Percentiles rank a stretch among this genome's conserved stretches.
These are phyloP conservation scores for Cryptosporidium felis DNA, from an alignment of 169 alveolate genomes.

Conservation along the genomic window DNA sequence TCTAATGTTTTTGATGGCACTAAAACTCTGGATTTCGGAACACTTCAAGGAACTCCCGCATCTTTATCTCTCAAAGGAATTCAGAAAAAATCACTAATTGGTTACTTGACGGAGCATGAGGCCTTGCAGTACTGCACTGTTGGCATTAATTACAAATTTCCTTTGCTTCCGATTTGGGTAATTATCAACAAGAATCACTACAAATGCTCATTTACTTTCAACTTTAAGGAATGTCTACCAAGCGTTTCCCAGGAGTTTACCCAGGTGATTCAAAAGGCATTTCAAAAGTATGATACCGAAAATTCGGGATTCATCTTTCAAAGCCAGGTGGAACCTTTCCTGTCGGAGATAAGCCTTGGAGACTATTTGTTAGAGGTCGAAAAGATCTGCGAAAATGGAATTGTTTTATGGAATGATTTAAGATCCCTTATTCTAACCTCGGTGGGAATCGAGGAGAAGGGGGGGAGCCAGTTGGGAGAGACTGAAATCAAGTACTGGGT, in stretches of 20 bases:
- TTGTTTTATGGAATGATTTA: slow-evolving; percentile 58
- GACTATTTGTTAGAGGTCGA: slow-evolving; percentile 1
- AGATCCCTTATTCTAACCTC: background rate
- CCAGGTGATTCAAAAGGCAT: slow-evolving; percentile 30
- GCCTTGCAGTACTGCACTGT: slow-evolving; percentile 82
- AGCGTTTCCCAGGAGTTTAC: slow-evolving; percentile 36
- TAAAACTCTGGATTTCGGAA: slow-evolving; percentile 71
- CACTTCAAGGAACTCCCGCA: background rate
- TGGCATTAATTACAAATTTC: slow-evolving; percentile 83
- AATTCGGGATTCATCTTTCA: slow-evolving; percentile 54
- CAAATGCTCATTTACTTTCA: slow-evolving; percentile 39
- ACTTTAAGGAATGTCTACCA: slow-evolving; percentile 22
- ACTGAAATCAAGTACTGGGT: background rate
- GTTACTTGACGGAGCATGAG: slow-evolving; percentile 82
- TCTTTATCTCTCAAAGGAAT: slow-evolving; percentile 80
- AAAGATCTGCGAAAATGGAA: slow-evolving; percentile 7
- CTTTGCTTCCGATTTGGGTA: slow-evolving; percentile 83
- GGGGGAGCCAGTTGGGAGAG: background rate
- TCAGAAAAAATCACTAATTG: slow-evolving; percentile 75
- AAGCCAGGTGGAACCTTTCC: slow-evolving; percentile 17
- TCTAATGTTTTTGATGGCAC: slow-evolving; percentile 83
- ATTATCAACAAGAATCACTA: slow-evolving; percentile 81
- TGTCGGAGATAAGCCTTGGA: slow-evolving; percentile 1
- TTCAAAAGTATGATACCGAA: slow-evolving; percentile 57
- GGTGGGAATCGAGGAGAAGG: slow-evolving; percentile 4